A percentile compares a stretch with the other conserved stretches of the same genome.
Conservation (phyloP, 495 filamentous ascomycete genomes). For the Symbiotaphrina buchneri region DNA sequence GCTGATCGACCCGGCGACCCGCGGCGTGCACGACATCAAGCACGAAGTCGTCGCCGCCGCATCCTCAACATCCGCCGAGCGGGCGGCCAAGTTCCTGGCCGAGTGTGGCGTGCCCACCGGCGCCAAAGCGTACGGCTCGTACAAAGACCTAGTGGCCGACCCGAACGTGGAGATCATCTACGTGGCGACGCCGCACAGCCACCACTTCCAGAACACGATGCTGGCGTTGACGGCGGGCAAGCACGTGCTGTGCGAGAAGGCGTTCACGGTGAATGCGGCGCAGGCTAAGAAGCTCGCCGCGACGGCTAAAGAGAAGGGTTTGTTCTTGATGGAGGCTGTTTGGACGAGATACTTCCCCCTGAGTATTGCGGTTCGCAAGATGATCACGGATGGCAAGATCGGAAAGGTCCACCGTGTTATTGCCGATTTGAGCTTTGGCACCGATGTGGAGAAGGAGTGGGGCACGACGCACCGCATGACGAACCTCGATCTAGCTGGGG, state of each 20-base stretch:
- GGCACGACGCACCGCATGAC: conserved; percentile 54
- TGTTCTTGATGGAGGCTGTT: conserved; percentile 93
- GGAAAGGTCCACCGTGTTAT: conserved; percentile 57
- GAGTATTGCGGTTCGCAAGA: conserved; percentile 46
- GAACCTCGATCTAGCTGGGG: conserved; percentile 69
- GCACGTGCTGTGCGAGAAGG: conserved; percentile 81
- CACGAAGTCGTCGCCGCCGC: conserved; percentile 68
- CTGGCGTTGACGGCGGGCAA: conserved; percentile 66
- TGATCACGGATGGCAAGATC: conserved; percentile 44
- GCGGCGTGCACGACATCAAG: conserved; percentile 46
- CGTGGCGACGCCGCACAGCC: conserved; percentile 83
- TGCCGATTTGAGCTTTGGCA: conserved; percentile 40
- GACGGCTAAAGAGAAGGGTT: conserved; percentile 50
- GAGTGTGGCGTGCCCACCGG: conserved; percentile 35
- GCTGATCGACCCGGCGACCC: conserved; percentile 47
- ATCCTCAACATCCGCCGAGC: conserved; percentile 47
- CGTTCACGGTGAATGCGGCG: conserved; percentile 72
- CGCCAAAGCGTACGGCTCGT: conserved; percentile 61
- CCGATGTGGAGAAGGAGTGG: conserved; percentile 27
- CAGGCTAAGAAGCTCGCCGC: conserved; percentile 57
- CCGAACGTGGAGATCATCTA: conserved; percentile 72
- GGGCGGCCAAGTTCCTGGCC: conserved; percentile 49
- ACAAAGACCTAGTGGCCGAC: conserved; percentile 56
- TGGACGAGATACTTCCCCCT: conserved; percentile 89
- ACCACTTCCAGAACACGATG: conserved; percentile 85